Conservation (phyloP, 257 asterid species). For the Solanum phureja region DNA sequence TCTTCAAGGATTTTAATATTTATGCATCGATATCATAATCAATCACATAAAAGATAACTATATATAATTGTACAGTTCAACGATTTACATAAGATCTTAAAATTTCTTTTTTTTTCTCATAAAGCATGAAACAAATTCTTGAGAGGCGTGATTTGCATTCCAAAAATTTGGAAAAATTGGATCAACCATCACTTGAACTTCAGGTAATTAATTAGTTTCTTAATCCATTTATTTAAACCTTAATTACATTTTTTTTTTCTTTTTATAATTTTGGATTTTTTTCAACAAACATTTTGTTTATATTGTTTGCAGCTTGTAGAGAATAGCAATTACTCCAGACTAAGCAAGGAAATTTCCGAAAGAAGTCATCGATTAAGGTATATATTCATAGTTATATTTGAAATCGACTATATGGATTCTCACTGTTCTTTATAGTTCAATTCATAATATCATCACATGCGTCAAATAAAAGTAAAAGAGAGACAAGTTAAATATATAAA, state of each 20-base stretch:
- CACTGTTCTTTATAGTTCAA: neutral
- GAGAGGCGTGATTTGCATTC: slow-evolving; percentile 67
- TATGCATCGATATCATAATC: no score
- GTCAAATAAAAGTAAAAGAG: neutral
- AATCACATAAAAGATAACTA: neutral
- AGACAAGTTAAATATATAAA: neutral
- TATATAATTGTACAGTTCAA: neutral
- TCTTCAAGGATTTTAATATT: neutral
- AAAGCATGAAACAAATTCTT: slow-evolving; percentile 69
- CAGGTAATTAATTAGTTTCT: slow-evolving; percentile 31
- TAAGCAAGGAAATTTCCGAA: slow-evolving; percentile 67
- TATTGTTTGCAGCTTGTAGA: slow-evolving; percentile 52
- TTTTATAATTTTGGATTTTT: neutral
- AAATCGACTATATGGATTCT: neutral
- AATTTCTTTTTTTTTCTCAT: neutral
- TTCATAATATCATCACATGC: neutral
- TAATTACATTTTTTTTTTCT: neutral
- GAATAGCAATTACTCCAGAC: slow-evolving; percentile 40
- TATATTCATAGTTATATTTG: neutral
- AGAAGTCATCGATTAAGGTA: slow-evolving; percentile 62
- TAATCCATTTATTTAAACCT: neutral
- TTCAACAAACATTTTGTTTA: neutral
- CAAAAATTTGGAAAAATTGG: slow-evolving; percentile 59
- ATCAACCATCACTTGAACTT: slow-evolving; percentile 72
- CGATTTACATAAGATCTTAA: neutral